Percentiles rank a stretch among this genome's conserved stretches.
These are phyloP conservation scores for Prunus kanzakura DNA, from an alignment of 306 rosid species.

Conservation along the genomic window DNA sequence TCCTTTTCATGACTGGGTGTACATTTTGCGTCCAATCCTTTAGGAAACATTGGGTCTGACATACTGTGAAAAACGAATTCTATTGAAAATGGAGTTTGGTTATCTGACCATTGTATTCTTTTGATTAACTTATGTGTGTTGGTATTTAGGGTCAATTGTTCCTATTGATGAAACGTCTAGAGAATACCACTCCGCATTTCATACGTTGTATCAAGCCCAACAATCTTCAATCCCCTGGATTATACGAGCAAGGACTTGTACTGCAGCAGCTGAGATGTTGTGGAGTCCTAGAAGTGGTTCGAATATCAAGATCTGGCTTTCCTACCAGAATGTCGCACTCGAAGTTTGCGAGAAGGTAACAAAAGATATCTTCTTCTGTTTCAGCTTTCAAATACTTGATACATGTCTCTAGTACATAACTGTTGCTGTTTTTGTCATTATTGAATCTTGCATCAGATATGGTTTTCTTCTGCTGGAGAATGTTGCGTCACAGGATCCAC, in stretches of 20 bases:
- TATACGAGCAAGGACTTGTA: slow-evolving; percentile 92
- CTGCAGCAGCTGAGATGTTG: slow-evolving; percentile 96
- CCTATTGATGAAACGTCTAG: slow-evolving; percentile 91
- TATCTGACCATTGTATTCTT: slow-evolving; percentile 16
- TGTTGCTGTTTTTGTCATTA: background rate
- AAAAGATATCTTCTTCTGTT: slow-evolving; percentile 10
- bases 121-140: slow-evolving; percentile 27
- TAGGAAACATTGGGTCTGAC: background rate
- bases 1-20: background rate
- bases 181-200: slow-evolving; percentile 95
- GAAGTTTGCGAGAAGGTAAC: slow-evolving; percentile 91
- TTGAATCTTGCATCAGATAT: slow-evolving; percentile 58
- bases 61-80: background rate
- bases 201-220: slow-evolving; percentile 99
- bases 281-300: slow-evolving; percentile 97
- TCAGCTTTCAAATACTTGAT: background rate
- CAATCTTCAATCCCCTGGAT: slow-evolving; percentile 88
- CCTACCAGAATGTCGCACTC: slow-evolving; percentile 97
- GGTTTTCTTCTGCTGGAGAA: slow-evolving; percentile 92
- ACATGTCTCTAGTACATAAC: slow-evolving; percentile 1
- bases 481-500: slow-evolving; percentile 88
- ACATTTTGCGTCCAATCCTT: background rate
- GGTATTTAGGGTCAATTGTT: slow-evolving; percentile 79
- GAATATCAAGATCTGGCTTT: slow-evolving; percentile 96
- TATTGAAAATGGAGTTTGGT: background rate